Base-by-base conservation (phyloP, 2,329 filamentous ascomycete genomes). In the Apiospora malaysiana region DNA sequence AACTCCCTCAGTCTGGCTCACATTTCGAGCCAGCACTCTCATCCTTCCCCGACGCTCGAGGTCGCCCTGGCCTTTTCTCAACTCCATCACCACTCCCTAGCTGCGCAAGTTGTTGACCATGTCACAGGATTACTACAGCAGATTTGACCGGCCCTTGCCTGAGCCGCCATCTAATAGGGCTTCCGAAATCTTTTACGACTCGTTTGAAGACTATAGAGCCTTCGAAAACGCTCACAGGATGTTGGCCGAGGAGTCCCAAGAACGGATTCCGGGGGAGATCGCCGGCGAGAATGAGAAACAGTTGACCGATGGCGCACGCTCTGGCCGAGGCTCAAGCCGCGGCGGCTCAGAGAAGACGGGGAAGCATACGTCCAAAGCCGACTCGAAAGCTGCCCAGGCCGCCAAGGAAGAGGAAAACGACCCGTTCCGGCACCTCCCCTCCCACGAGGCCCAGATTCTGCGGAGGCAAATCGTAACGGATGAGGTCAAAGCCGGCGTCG, bases 401-500 rank as follows among this genome's bases (percentile, higher is more conserved):
- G 71, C 78, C 14, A 79, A 82, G 23, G 83, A 85, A 51, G 77
- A 83, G 4, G 84, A 88, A 69, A 83, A 85, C 42, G 87, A 90
- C 76, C 83, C 88, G 4, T 90, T 89, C 77, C 83, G 83, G 37
- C 89, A 93, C 78, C 84, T 95, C 4, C 88, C 92, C 1, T 81
- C 87, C 10, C 78, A 91, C 71, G 92, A 95, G 81, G 90, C 87
- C 69, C 84, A 86, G 25, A 88, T 95, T 69, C 82, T 96, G 72
- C 90, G 87, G 79, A 85, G 84, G 71, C 93, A 96, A 81, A 85
- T 94, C 73, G 83, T 90, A 68, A 90, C 90, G 0, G 90, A 90
- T 43, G 84, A 87, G 14, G 84, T 90, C 70, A 90, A 90, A 75
- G 85, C 93, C 45, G 90, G 88, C n/a, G 86, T 91, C 73, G 84